These are phyloP conservation scores for Mastigamoeba balamuthi DNA, from an alignment of 78 protist genomes.

Conservation along the genomic window DNA sequence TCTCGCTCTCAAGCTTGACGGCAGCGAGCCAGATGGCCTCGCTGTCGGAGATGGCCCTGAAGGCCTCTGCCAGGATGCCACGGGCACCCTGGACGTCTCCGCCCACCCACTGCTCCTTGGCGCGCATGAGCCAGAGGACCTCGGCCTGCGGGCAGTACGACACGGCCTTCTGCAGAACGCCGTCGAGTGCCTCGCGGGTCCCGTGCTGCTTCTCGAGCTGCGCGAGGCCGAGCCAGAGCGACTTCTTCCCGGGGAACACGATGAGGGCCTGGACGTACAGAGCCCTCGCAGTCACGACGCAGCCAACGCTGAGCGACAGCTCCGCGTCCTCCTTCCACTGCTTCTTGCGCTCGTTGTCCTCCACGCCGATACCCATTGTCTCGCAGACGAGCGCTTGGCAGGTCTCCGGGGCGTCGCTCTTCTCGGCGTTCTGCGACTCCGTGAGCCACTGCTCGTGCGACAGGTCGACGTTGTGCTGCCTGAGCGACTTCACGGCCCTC, in stretches of 20 bases:
- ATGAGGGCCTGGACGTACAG: conserved; percentile 62
- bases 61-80: conserved; percentile 63
- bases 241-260: conserved; percentile 59
- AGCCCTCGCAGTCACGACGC: conserved; percentile 59
- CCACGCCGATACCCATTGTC: conserved; percentile 69
- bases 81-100: conserved; percentile 66
- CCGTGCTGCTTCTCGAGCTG: conserved; percentile 53
- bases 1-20: conserved; percentile 83
- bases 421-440: conserved; percentile 69
- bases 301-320: conserved; percentile 5
- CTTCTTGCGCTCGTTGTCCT: conserved; percentile 69
- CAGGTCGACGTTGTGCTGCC: conserved; percentile 23
- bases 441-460: conserved; percentile 71
- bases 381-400: conserved; percentile 52
- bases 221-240: conserved; percentile 77
- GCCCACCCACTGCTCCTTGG: conserved; percentile 77
- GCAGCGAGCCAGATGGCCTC: conserved; percentile 93
- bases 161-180: conserved; percentile 64
- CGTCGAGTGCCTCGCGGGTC: conserved; percentile 52
- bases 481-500: conserved; percentile 42
- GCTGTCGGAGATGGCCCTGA: conserved; percentile 55
- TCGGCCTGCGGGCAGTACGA: conserved; percentile 78
- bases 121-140: conserved; percentile 89
- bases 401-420: conserved; percentile 11
- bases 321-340: conserved; percentile 88